Base-by-base conservation (phyloP, 495 filamentous ascomycete genomes). In the Aspergillus ostianus region DNA sequence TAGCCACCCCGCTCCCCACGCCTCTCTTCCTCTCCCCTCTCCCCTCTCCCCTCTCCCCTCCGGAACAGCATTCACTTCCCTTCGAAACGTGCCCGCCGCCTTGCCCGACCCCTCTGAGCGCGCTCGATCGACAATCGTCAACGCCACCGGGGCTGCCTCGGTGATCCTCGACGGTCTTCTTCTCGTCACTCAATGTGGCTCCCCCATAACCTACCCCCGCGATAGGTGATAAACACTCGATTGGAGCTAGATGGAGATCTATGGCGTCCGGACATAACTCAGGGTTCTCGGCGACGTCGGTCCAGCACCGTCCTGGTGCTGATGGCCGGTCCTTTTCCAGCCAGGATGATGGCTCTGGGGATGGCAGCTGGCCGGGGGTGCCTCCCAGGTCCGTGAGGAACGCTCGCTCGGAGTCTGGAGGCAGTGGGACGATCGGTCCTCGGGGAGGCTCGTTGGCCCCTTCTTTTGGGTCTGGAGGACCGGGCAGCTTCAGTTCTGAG, bases 401-500 rank as follows among this genome's bases (percentile, higher is more conserved):
- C 65, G 74, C 69, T 30, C 75, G 82, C 19, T 84, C 82, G 29
- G 74, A 87, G 29, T 86, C 88, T 27, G 83, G 85, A 55, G 83
- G 87, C 5, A 81, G 79, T 64, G 72, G 80, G 49, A 83, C 80
- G 21, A 88, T 85, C 65, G 84, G 80, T 20, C 81, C 86, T 6
- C 81, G 89, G 41, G 88, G 51, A 47, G 64, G 59, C 29, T 89
- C 88, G 15, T 70, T 90, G 61, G 86, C 84, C 58, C 85, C 87
- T 23, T 86, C 86, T 13, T 75, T 73, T 29, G 79, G 85, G 15
- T 78, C 73, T 32, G 80, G 85, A 45, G 87, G 85, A 26, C 92
- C 93, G 1, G 95, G 94, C 9, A 96, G 92, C 78, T 98, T 98
- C 79, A 96, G 89, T 68, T 86, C 93, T 10, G 92, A 96, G 50